Base-by-base conservation (phyloP, 768 basidiomycete genomes). In the Botryobasidium botryosum region DNA sequence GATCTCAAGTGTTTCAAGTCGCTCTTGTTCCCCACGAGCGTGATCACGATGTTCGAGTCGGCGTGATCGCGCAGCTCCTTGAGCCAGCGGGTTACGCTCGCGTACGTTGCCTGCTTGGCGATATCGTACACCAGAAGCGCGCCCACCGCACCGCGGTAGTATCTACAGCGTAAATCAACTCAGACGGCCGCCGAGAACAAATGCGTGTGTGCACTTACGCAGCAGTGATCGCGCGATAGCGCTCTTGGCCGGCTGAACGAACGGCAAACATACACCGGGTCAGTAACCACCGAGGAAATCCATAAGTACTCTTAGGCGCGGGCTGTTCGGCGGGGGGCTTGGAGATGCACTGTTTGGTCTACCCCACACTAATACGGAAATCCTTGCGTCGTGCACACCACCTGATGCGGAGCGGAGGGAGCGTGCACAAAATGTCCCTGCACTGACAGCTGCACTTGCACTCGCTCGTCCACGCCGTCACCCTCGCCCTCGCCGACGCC, bases 11-110 rank as follows among this genome's bases (percentile, higher is more conserved):
- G 94, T 66, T 94, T 90, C 71, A 99, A 77, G 73, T 99, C 94
- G 60, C 86, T 90, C 79, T 99, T 96, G 71, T 96, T 96, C 10
- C 88, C 88, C 8, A 92, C 87, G 31, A 91, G 73, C 86, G 90
- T 90, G 59, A 92, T 92, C 43, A 85, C 86, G 48, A 88, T 88
- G 67, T 82, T 88, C 44, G 80, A 78, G 58, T 84, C 79, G 44
- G 91, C 90, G 57, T 96, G 90, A 61, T 96, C 90, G 50, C 90
- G 76, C 40, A 96, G 70, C 62, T 96, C 91, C 69, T 96, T 94
- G 64, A 96, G 68, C 91, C 91, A 96, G 64, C 91, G 74, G 42
- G 77, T 80, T 37, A 96, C 86, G 59, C 86, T 92, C 60, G 78
- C 81, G 59, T 87, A 99, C 38, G 94, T 92, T 46, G 79, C 79